A percentile compares a stretch with the other conserved stretches of the same genome.
These are phyloP conservation scores for Sporothrix pallida DNA, from an alignment of 2,329 filamentous ascomycete genomes.

Conservation along the genomic window DNA sequence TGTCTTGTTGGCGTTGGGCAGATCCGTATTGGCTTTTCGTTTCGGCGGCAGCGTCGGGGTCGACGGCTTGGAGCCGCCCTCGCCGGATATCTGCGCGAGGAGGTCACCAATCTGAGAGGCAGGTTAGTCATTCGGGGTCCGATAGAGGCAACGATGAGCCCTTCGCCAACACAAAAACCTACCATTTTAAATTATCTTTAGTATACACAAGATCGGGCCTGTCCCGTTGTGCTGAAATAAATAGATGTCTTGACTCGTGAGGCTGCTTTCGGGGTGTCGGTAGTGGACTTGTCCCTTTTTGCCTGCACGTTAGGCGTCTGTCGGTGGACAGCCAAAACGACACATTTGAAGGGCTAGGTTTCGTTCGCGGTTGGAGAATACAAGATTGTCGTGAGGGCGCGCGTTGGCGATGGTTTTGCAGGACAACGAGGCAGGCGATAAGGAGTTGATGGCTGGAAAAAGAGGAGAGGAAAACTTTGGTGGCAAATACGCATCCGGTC, in stretches of 20 bases:
- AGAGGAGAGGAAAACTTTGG: not conserved
- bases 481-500: not conserved
- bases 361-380: not conserved
- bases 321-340: slow-evolving; percentile 28
- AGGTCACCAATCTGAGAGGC: slow-evolving; percentile 58
- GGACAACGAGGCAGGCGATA: not conserved
- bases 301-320: slow-evolving; percentile 32
- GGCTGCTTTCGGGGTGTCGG: not conserved
- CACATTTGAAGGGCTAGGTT: slow-evolving; percentile 28
- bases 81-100: slow-evolving; percentile 67
- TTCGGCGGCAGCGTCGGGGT: slow-evolving; percentile 51
- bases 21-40: slow-evolving; percentile 63
- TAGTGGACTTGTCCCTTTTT: slow-evolving; percentile 6
- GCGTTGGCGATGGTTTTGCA: not conserved
- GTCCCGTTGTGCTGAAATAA: not conserved
- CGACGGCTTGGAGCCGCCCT: slow-evolving; percentile 51
- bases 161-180: not conserved
- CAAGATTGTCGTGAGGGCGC: not conserved
- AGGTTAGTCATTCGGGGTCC: not conserved
- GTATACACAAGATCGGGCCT: not conserved
- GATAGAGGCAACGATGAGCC: not conserved
- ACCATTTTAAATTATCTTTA: slow-evolving; percentile 27
- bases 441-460: not conserved
- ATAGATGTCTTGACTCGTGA: not conserved
- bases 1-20: slow-evolving; percentile 51